phyloP scores from a whole-genome alignment of 164 flowering plant species.

The Magnolia changhungtana region DNA sequence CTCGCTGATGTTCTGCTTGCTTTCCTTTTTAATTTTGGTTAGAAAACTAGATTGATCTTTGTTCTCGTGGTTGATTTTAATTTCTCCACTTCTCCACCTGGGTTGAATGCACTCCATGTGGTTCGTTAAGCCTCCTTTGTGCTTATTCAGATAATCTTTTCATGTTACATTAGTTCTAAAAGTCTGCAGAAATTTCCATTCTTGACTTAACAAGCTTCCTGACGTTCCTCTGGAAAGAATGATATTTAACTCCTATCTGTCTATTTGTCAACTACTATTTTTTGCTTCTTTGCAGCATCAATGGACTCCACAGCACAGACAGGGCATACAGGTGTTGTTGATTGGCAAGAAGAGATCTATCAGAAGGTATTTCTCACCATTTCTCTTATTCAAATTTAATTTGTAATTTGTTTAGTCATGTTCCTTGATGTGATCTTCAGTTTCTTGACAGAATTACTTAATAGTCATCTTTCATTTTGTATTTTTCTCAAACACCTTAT shows the following conservation, averaged over 20 bases:
- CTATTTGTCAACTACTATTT: neutral
- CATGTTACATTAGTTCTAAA: neutral
- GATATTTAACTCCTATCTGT: neutral
- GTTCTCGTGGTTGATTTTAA: neutral
- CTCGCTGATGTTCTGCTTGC: neutral
- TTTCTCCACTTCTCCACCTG: too few species aligned
- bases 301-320: conserved; percentile 63
- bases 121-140: neutral
- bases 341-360: conserved; percentile 80
- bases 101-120: neutral
- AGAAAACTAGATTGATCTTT: neutral
- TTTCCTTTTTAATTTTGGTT: neutral
- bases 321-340: conserved; percentile 48
- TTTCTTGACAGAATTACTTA: neutral
- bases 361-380: conserved; percentile 52
- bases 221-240: neutral
- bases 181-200: neutral
- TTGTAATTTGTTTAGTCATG: neutral
- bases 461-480: neutral
- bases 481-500: neutral
- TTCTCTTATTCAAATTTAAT: neutral
- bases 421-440: neutral
- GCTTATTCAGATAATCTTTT: neutral
- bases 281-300: conserved; percentile 46
- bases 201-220: neutral